phyloP scores from a whole-genome alignment of 495 filamentous ascomycete genomes.

The Thermothielavioides terrestris region DNA sequence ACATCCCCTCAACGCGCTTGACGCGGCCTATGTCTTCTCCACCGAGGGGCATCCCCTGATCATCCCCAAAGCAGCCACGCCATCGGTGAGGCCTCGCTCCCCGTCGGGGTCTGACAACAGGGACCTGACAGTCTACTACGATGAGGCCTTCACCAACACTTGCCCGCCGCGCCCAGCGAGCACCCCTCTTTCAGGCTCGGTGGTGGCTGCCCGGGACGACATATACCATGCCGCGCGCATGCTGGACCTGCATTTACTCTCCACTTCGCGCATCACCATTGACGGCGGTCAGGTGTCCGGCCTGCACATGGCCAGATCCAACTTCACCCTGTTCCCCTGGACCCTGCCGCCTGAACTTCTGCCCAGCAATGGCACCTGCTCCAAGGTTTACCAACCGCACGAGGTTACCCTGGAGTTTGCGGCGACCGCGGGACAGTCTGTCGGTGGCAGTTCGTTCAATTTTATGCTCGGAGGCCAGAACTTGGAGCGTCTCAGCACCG shows the following conservation, averaged over 20 bases:
- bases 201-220: constrained; percentile 74
- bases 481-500: constrained; percentile 40
- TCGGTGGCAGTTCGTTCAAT: constrained; percentile 48
- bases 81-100: constrained; percentile 10
- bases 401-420: constrained; percentile 80
- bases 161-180: constrained; percentile 54
- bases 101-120: constrained; percentile 8
- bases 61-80: constrained; percentile 52
- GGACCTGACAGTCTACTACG: constrained; percentile 23
- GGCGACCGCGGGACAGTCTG: constrained; percentile 47
- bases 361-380: constrained; percentile 63
- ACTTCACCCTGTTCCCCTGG: constrained; percentile 83
- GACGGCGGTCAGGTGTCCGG: constrained; percentile 11
- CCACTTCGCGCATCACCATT: constrained; percentile 27
- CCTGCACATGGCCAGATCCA: constrained; percentile 40
- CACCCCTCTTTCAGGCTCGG: constrained; percentile 60
- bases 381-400: constrained; percentile 38
- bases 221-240: constrained; percentile 86
- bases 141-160: constrained; percentile 36
- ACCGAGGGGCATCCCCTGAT: constrained; percentile 94
- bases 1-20: constrained; percentile 80
- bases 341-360: constrained; percentile 69
- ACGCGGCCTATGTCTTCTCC: constrained; percentile 84
- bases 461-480: constrained; percentile 41
- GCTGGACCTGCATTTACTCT: constrained; percentile 66